Conservation (phyloP, 164 flowering plant species). For the Hamamelis virginiana region DNA sequence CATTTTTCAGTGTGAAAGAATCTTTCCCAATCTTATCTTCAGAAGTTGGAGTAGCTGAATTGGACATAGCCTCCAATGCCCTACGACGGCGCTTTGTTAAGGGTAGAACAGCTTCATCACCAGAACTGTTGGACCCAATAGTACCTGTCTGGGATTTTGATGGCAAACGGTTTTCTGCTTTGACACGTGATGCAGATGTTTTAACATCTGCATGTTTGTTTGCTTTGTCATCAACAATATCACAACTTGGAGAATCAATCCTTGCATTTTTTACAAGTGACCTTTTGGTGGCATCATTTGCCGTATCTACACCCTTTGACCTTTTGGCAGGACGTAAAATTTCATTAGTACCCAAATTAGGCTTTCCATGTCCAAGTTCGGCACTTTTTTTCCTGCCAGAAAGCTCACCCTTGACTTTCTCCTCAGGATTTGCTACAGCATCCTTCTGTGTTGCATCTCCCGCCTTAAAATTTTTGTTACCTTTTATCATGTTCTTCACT, state of each 20-base stretch:
- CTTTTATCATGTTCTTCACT: slow-evolving; percentile 33
- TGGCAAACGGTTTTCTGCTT: slow-evolving; percentile 28
- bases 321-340: slow-evolving; percentile 39
- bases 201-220: slow-evolving; percentile 25
- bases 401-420: slow-evolving; percentile 21
- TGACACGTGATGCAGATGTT: slow-evolving; percentile 23
- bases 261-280: slow-evolving; percentile 25
- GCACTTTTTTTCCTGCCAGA: slow-evolving; percentile 30
- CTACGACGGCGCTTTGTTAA: slow-evolving; percentile 49
- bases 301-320: slow-evolving; percentile 31
- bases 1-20: slow-evolving; percentile 27
- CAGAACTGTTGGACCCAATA: slow-evolving; percentile 25
- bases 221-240: slow-evolving; percentile 26
- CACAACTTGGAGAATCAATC: slow-evolving; percentile 23
- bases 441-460: slow-evolving; percentile 22
- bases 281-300: slow-evolving; percentile 25
- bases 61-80: slow-evolving; percentile 51
- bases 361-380: slow-evolving; percentile 34
- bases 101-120: slow-evolving; percentile 60
- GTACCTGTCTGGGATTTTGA: slow-evolving; percentile 23
- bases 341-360: slow-evolving; percentile 27
- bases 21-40: slow-evolving; percentile 27
- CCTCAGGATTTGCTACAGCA: slow-evolving; percentile 17
- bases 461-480: slow-evolving; percentile 22
- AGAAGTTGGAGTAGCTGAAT: slow-evolving; percentile 28